Evolutionary conservation across 2,329 filamentous ascomycete species (phyloP).

Genomic region (Neurospora sp.): DNA sequence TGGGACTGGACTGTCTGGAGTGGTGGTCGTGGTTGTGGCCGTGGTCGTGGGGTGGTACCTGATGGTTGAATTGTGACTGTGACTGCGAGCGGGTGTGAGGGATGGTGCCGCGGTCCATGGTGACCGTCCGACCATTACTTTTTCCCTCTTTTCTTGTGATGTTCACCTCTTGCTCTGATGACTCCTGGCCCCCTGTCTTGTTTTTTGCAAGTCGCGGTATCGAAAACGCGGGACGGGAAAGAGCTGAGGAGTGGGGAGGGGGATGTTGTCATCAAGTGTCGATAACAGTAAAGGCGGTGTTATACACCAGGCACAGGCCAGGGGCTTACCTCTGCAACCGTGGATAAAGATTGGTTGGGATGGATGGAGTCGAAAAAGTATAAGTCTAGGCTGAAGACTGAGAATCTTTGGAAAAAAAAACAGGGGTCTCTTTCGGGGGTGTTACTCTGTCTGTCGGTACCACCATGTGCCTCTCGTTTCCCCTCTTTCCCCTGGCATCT

Average conservation of each 20-base stretch:
- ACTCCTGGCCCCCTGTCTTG: background rate
- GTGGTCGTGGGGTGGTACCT: background rate
- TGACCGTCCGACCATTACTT: slow-evolving; percentile 15
- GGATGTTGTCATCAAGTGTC: background rate
- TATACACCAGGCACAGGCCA: background rate
- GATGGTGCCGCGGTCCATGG: slow-evolving; percentile 18
- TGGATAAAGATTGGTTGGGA: slow-evolving; percentile 25
- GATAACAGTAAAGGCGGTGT: background rate
- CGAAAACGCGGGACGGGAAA: background rate
- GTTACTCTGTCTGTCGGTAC: background rate
- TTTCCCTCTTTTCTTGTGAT: background rate
- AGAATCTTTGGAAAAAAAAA: slow-evolving; percentile 3
- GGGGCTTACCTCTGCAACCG: background rate
- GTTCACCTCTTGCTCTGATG: background rate
- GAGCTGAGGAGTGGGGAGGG: background rate
- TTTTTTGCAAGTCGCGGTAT: background rate
- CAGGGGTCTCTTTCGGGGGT: background rate
- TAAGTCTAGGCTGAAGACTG: background rate
- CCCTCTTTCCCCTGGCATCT: background rate
- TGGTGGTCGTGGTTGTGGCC: background rate
- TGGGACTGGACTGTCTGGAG: background rate
- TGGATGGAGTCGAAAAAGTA: slow-evolving; percentile 1
- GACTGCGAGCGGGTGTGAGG: slow-evolving; percentile 1
- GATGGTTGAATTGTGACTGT: slow-evolving; percentile 2
- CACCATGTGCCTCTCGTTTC: background rate